Evolutionary conservation across 192 early-diverging fungal genomes (phyloP).

Genomic region (Coemansia sp.): DNA sequence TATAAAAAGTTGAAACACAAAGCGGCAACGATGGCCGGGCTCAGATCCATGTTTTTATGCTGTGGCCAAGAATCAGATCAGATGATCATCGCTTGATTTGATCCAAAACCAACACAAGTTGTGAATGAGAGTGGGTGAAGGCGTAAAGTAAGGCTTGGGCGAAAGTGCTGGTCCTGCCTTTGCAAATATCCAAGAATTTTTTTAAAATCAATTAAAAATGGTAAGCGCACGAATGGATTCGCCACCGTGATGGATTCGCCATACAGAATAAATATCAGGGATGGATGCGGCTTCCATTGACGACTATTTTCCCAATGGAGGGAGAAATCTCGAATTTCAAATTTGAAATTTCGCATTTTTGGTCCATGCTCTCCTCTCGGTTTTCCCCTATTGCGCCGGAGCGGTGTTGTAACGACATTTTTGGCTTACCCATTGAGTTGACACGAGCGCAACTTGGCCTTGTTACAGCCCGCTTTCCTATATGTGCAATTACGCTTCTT

Average conservation of each 20-base stretch:
- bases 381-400: background rate
- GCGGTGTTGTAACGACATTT: background rate
- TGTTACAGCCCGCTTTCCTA: background rate
- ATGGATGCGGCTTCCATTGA: background rate
- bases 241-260: slow-evolving; percentile 6
- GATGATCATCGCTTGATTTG: background rate
- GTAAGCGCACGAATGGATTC: slow-evolving; percentile 13
- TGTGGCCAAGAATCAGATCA: too few species aligned
- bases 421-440: background rate
- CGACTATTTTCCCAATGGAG: background rate
- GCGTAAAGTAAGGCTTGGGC: background rate
- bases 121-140: background rate
- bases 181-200: background rate
- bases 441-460: background rate
- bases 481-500: background rate
- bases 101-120: too few species aligned
- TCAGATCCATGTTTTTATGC: too few species aligned
- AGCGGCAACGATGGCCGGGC: too few species aligned
- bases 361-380: background rate
- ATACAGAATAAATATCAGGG: background rate
- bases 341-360: slow-evolving; percentile 1
- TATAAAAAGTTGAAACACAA: too few species aligned
- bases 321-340: background rate
- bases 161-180: background rate
- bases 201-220: slow-evolving; percentile 14